A percentile compares a stretch with the other conserved stretches of the same genome.
Conservation (phyloP, 352 stramenopile species). For the Pythium phragmitis region DNA sequence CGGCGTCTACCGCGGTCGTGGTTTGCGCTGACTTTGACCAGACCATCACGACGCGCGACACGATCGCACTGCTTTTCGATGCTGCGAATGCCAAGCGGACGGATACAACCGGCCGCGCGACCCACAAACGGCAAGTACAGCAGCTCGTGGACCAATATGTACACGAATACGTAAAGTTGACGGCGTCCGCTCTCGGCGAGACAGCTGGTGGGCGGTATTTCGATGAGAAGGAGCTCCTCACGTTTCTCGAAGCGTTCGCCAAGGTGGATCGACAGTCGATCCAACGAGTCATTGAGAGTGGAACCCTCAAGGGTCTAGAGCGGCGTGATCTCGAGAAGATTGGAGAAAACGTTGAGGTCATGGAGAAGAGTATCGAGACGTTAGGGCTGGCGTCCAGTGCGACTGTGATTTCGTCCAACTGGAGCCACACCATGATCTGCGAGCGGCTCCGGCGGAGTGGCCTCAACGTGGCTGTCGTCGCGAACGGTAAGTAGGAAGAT, state of each 20-base stretch:
- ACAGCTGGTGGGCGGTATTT: slow-evolving; percentile 19
- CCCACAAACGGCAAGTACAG: slow-evolving; percentile 28
- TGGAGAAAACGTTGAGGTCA: slow-evolving; percentile 27
- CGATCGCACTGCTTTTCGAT: slow-evolving; percentile 55
- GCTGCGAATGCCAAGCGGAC: slow-evolving; percentile 19
- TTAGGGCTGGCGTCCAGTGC: slow-evolving; percentile 26
- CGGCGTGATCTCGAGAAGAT: slow-evolving; percentile 14
- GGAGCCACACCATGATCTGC: slow-evolving; percentile 50
- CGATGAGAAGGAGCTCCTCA: slow-evolving; percentile 31
- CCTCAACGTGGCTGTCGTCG: slow-evolving; percentile 31
- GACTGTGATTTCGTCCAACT: slow-evolving; percentile 67
- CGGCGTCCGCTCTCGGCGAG: background rate
- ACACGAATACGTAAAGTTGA: background rate
- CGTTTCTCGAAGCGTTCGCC: slow-evolving; percentile 48
- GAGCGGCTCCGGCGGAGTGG: slow-evolving; percentile 23
- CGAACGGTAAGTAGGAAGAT: slow-evolving; percentile 47
- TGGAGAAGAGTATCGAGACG: slow-evolving; percentile 32
- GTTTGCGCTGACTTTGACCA: slow-evolving; percentile 76
- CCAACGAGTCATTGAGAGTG: slow-evolving; percentile 36
- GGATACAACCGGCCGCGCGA: background rate
- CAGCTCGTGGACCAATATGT: slow-evolving; percentile 27
- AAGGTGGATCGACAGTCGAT: slow-evolving; percentile 48
- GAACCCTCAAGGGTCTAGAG: slow-evolving; percentile 39
- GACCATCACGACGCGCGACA: slow-evolving; percentile 62
- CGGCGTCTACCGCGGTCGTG: slow-evolving; percentile 24